These are phyloP conservation scores for Acanthamoeba lenticulata DNA, from an alignment of 208 protist genomes.

Conservation along the genomic window DNA sequence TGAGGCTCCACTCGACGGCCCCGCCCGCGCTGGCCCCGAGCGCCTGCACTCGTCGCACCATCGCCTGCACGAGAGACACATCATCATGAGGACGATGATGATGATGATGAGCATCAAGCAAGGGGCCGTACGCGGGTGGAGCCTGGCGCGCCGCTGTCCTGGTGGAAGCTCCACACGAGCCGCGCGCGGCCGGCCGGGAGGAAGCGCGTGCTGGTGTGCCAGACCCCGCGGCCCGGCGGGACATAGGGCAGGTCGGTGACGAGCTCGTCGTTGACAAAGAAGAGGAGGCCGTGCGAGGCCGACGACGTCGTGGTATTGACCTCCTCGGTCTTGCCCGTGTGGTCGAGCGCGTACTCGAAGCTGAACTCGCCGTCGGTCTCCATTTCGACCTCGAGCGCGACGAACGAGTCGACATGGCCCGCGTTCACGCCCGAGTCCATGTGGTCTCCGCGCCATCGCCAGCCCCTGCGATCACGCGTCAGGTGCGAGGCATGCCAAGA, in stretches of 20 bases:
- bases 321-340: background rate
- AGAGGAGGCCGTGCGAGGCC: slow-evolving; percentile 25
- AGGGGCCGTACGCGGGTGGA: background rate
- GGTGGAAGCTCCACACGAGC: slow-evolving; percentile 33
- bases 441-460: slow-evolving; percentile 26
- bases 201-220: background rate
- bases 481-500: background rate
- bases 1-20: slow-evolving; percentile 3
- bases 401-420: background rate
- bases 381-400: background rate
- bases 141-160: background rate
- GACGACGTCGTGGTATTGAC: too few species aligned
- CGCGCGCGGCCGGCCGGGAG: background rate
- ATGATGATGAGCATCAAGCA: background rate
- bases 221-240: background rate
- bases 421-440: slow-evolving; percentile 51
- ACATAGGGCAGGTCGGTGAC: background rate
- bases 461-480: background rate
- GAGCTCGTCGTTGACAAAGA: slow-evolving; percentile 5
- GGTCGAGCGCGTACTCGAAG: slow-evolving; percentile 4
- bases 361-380: background rate
- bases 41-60: slow-evolving; percentile 1
- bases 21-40: background rate
- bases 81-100: background rate
- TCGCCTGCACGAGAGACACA: background rate